Evolutionary conservation across 2,329 filamentous ascomycete species (phyloP), one percentile per base, ranked within the genome.

Genomic region (Beauveria medogensis): DNA sequence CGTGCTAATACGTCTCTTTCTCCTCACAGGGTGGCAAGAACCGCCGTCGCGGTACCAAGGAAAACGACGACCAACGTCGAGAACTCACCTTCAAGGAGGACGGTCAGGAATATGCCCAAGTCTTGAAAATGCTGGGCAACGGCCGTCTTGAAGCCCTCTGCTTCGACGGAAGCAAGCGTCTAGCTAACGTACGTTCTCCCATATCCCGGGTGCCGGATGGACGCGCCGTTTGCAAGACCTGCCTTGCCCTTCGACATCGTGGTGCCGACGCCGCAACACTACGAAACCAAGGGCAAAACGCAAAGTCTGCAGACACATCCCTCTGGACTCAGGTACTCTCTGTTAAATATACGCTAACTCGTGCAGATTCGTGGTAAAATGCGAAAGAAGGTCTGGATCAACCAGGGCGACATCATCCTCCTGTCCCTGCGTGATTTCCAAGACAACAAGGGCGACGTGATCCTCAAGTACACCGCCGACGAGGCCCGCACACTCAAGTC

Each of bases 321-420:
- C 26, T 18, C 22, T 2, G 12, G 4, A 9, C 51, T 12, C 34
- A 2, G 30, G 2, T 37, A 16, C 26, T 12, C 8, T 7, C 22
- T 26, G 24, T 8, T 9, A 26, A 10, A 14, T 7, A 3, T 30
- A 3, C 5, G 14, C 88, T 66, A 88, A 93, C 75, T 71, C 18
- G 34, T 37, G 8, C 52, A 75, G 74, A 76, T 76, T 56, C 91
- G 93, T 66, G 93, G 93, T 79, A 97, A 99, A 80, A 90, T 99
- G 71, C 88, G 94, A 72, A 99, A 99, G 85, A 99, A 99, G 85
- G 94, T 97, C 77, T 97, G 92, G 92, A 97, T 97, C 84, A 97
- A 96, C 83, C 92, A 96, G 80, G 92, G 92, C 73, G 91, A 96
- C 75, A 96, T 96, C 74, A 92, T 93, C 75, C 85, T 93, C 51